Evolutionary conservation across 192 early-diverging fungal species (phyloP).

Genomic region (Powellomyces hirtus): DNA sequence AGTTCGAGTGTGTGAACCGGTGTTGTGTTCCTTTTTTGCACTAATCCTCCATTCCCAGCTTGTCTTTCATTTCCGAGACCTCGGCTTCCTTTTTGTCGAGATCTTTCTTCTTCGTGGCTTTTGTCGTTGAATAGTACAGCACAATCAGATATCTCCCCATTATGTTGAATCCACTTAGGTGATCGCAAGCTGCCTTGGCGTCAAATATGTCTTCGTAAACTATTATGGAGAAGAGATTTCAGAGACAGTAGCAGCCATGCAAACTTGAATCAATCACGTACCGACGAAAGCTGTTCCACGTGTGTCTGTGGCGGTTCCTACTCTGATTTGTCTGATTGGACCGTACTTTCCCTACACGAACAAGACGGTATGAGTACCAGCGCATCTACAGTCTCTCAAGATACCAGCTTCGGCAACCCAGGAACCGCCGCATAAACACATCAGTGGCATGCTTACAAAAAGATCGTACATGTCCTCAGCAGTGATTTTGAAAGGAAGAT

Average conservation of each 20-base stretch:
- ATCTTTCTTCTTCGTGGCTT: constrained; percentile 77
- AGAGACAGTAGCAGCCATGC: neutral
- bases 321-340: constrained; percentile 88
- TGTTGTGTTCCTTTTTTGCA: no score
- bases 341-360: constrained; percentile 63
- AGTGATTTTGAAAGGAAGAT: constrained; percentile 96
- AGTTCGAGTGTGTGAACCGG: no score
- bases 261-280: constrained; percentile 25
- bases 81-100: constrained; percentile 60
- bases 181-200: constrained; percentile 94
- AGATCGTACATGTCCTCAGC: constrained; percentile 96
- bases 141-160: constrained; percentile 92
- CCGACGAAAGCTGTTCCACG: constrained; percentile 92
- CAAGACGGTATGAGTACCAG: neutral
- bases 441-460: no score
- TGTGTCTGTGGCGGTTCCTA: constrained; percentile 82
- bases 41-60: constrained; percentile 32
- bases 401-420: no score
- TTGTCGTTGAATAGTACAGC: constrained; percentile 82
- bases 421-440: no score
- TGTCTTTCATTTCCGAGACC: constrained; percentile 41
- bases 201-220: constrained; percentile 98
- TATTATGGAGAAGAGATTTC: neutral
- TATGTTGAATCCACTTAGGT: constrained; percentile 94
- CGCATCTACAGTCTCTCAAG: no score